A percentile compares a stretch with the other conserved stretches of the same genome.
Conservation (phyloP, 1,139 yeast species). For the Sugiyamaella japonica region DNA sequence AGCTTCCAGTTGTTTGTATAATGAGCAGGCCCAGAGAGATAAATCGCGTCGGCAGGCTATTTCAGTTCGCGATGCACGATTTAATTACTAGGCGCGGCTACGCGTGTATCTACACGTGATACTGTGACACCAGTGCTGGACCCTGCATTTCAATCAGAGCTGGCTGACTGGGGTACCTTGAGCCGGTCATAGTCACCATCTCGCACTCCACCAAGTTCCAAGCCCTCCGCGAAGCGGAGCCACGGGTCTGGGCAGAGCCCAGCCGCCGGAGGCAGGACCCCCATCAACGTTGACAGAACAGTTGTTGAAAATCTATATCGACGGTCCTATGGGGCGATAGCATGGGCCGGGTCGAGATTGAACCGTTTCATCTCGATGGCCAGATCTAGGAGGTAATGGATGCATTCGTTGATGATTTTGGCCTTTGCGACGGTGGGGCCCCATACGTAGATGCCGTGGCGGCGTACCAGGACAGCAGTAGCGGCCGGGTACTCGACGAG, state of each 20-base stretch:
- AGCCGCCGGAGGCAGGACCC: background rate
- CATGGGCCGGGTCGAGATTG: conserved; percentile 36
- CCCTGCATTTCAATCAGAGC: too few species aligned
- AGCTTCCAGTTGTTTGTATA: background rate
- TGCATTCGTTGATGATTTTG: conserved; percentile 87
- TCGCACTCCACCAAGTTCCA: background rate
- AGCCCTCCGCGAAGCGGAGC: background rate
- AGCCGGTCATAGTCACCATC: too few species aligned
- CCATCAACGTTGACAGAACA: too few species aligned
- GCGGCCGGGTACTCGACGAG: conserved; percentile 69
- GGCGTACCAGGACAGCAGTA: conserved; percentile 83
- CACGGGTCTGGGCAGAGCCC: background rate
- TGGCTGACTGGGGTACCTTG: too few species aligned
- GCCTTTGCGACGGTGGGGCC: conserved; percentile 93
- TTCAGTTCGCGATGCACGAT: conserved; percentile 1
- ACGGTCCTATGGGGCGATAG: conserved; percentile 30
- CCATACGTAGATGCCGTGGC: conserved; percentile 97
- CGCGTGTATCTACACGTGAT: background rate
- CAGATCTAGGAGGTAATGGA: conserved; percentile 82
- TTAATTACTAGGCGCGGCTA: background rate
- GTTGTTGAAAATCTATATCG: too few species aligned
- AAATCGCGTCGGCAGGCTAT: background rate
- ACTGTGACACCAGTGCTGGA: background rate
- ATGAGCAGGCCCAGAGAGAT: background rate
- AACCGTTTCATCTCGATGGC: conserved; percentile 68